phyloP scores from a whole-genome alignment of 2,329 filamentous ascomycete genomes.

The Exophiala aquamarina region DNA sequence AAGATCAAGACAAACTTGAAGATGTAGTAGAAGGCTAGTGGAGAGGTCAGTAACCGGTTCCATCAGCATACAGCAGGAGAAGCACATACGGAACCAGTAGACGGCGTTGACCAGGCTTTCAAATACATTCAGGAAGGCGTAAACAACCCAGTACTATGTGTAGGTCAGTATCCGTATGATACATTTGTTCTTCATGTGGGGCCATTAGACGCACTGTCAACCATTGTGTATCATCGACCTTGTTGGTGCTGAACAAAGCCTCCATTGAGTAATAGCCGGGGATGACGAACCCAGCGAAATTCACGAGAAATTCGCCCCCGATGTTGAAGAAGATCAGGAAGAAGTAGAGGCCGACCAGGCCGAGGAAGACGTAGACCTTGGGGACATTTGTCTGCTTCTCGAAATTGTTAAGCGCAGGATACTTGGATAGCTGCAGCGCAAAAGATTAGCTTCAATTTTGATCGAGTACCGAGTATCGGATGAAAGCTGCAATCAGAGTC shows the following conservation, averaged over 20 bases:
- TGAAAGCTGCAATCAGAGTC: background rate
- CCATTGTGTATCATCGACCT: slow-evolving; percentile 68
- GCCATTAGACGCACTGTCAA: slow-evolving; percentile 49
- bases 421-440: slow-evolving; percentile 61
- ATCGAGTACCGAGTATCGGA: background rate
- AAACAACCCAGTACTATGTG: slow-evolving; percentile 66
- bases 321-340: slow-evolving; percentile 74
- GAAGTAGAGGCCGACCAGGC: slow-evolving; percentile 65
- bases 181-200: background rate
- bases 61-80: background rate
- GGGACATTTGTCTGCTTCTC: slow-evolving; percentile 68
- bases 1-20: slow-evolving; percentile 98
- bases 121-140: slow-evolving; percentile 64
- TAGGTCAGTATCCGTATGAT: slow-evolving; percentile 17
- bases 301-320: slow-evolving; percentile 66
- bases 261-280: slow-evolving; percentile 67
- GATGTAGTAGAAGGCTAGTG: slow-evolving; percentile 87
- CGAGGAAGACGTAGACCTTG: slow-evolving; percentile 67
- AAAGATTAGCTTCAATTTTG: slow-evolving; percentile 6
- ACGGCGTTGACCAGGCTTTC: slow-evolving; percentile 66
- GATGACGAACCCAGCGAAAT: slow-evolving; percentile 65
- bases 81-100: slow-evolving; percentile 64
- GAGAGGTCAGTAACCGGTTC: slow-evolving; percentile 26
- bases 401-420: slow-evolving; percentile 65
- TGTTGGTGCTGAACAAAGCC: slow-evolving; percentile 61